Evolutionary conservation across 2,329 filamentous ascomycete genomes (phyloP).

Genomic region (Rutstroemia sp.): DNA sequence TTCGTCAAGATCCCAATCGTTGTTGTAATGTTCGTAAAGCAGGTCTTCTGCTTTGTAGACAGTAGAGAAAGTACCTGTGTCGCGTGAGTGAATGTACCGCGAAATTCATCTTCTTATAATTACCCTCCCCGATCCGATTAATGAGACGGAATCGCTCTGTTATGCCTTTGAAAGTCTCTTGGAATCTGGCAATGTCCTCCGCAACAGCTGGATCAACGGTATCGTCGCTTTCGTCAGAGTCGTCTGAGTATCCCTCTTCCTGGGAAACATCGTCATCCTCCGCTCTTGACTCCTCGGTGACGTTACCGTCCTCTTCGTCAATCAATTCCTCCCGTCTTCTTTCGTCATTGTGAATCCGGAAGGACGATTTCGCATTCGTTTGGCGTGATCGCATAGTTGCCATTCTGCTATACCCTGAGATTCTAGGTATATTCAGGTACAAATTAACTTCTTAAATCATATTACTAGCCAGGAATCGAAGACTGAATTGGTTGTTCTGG

Average conservation of each 20-base stretch:
- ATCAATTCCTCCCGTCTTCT: constrained; percentile 27
- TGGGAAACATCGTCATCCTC: constrained; percentile 22
- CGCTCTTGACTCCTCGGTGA: constrained; percentile 25
- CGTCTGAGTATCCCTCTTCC: constrained; percentile 38
- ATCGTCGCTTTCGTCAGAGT: constrained; percentile 51
- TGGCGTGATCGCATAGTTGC: constrained; percentile 22
- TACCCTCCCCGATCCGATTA: constrained; percentile 95
- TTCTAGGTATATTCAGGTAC: background rate
- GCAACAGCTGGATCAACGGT: constrained; percentile 60
- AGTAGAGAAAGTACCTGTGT: constrained; percentile 86
- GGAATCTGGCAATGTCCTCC: constrained; percentile 82
- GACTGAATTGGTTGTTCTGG: background rate
- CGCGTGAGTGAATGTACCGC: constrained; percentile 12
- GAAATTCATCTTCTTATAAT: constrained; percentile 10
- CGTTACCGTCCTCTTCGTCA: constrained; percentile 32
- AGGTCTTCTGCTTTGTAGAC: constrained; percentile 98
- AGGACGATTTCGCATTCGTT: constrained; percentile 29
- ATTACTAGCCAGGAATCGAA: background rate
- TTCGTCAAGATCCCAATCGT: constrained; percentile 75
- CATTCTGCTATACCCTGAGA: constrained; percentile 13
- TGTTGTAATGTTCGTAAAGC: constrained; percentile 73
- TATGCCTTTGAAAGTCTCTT: constrained; percentile 76
- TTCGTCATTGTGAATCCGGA: constrained; percentile 34
- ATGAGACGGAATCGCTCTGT: constrained; percentile 80
- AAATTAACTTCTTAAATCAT: constrained; percentile 5